These are phyloP conservation scores for Diaporthe aspalathi DNA, from an alignment of 2,329 filamentous ascomycete genomes.

Conservation along the genomic window DNA sequence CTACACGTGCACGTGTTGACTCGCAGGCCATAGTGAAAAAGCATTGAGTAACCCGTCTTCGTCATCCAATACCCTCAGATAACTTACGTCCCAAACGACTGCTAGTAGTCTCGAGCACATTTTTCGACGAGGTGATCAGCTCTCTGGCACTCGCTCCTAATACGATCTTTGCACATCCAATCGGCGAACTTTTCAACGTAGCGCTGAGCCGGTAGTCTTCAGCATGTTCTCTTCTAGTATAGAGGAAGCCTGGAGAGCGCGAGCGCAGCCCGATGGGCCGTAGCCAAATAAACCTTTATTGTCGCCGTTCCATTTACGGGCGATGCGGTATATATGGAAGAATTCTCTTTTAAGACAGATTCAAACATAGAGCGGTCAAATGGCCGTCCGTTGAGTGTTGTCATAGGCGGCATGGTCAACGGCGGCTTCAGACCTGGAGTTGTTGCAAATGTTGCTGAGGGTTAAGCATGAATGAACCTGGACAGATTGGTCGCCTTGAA, in stretches of 20 bases:
- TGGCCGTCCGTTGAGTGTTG: neutral
- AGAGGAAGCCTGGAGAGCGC: slow-evolving; percentile 88
- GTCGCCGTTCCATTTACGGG: slow-evolving; percentile 49
- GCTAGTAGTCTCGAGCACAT: slow-evolving; percentile 85
- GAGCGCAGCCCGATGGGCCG: slow-evolving; percentile 86
- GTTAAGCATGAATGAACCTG: neutral
- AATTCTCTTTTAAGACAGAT: slow-evolving; percentile 63
- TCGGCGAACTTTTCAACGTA: slow-evolving; percentile 99
- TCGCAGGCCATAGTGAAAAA: no score
- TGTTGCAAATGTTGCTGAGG: neutral
- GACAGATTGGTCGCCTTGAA: no score
- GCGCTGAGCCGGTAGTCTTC: slow-evolving; percentile 92
- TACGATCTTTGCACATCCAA: slow-evolving; percentile 99
- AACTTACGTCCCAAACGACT: no score
- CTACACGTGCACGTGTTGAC: no score
- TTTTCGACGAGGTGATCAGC: slow-evolving; percentile 97
- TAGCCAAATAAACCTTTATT: slow-evolving; percentile 88
- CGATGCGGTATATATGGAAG: slow-evolving; percentile 94
- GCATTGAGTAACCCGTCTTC: no score
- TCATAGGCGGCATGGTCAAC: neutral
- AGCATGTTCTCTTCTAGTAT: slow-evolving; percentile 95
- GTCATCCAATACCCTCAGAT: no score
- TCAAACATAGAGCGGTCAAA: slow-evolving; percentile 3
- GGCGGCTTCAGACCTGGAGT: neutral
- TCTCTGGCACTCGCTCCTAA: slow-evolving; percentile 95